phyloP scores from a whole-genome alignment of 1,284 basidiomycete species.

The Somion occarium region DNA sequence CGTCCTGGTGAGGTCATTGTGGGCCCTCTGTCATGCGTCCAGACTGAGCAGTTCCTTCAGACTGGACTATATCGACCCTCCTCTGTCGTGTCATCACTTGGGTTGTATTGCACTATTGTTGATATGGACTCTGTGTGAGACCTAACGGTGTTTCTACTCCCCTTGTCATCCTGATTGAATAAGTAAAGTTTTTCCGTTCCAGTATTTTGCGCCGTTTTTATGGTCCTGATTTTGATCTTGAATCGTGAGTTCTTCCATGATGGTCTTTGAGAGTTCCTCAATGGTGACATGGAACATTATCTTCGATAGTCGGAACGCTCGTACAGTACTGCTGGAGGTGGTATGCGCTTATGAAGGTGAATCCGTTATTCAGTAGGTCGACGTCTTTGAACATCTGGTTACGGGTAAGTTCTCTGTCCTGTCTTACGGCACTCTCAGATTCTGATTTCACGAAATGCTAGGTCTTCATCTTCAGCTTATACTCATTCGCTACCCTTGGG shows the following conservation, averaged over 20 bases:
- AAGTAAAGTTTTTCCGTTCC: slow-evolving; percentile 38
- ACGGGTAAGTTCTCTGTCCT: slow-evolving; percentile 17
- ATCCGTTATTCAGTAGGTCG: slow-evolving; percentile 39
- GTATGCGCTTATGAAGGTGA: slow-evolving; percentile 22
- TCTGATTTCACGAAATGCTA: slow-evolving; percentile 17
- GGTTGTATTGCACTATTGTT: slow-evolving; percentile 44
- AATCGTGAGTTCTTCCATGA: neutral
- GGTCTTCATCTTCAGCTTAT: slow-evolving; percentile 38
- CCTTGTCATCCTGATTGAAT: too few species aligned
- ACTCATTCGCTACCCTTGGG: slow-evolving; percentile 37
- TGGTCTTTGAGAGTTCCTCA: too few species aligned
- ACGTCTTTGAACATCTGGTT: slow-evolving; percentile 26
- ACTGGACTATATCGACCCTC: slow-evolving; percentile 29
- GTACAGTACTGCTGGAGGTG: slow-evolving; percentile 31
- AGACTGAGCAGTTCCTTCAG: slow-evolving; percentile 19
- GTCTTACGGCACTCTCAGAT: neutral
- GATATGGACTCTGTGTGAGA: slow-evolving; percentile 25
- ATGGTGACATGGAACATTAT: neutral
- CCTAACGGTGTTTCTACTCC: slow-evolving; percentile 13
- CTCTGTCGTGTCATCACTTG: slow-evolving; percentile 33
- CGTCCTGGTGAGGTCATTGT: slow-evolving; percentile 14
- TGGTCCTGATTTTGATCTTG: slow-evolving; percentile 36
- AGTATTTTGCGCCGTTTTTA: slow-evolving; percentile 37
- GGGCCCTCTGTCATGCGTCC: neutral
- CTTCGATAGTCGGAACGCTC: slow-evolving; percentile 35